Base-by-base conservation (phyloP, 306 rosid species). In the Hippophae rhamnoides region DNA sequence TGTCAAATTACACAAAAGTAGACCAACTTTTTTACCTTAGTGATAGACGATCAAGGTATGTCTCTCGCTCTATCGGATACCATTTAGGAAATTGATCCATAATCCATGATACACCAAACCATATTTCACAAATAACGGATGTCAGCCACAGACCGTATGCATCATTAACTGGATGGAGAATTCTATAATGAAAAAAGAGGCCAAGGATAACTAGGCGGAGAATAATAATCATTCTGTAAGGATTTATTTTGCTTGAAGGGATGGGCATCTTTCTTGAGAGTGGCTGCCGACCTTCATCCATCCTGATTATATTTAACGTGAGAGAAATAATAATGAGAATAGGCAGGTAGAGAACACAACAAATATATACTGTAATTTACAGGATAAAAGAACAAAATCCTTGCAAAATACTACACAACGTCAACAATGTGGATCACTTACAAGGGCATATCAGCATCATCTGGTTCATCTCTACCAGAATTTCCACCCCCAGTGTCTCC, bases 241-340 rank as follows among this genome's bases (percentile, higher is more conserved):
- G 99, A 64, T 89, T 92, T 77, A 92, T 88, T 85, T 76, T 88
- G 99, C 95, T 92, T 26, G 99, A 92, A 59, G 90, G 65, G 54
- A 92, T 64, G 13, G 99, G 94, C 45, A 80, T 23, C 74, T 88
- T 92, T 61, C 99, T 82, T 48, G 99, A 92, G 31, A 92, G 86
- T 12, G 99, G 99, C 69, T 92, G 95, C 76, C 97, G 75, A 57
- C 92, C 99, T 82, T 92, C 99, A 61, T 92, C 99, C 99, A 92
- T 92, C 97, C 99, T 92, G 84, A 68, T 31, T 23, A 67, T 10
- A 77, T 51, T 9, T 52, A 56, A 57, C 13, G 46, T 70, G 38
- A 64, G 9, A 38, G 55, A 14, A 54, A 31, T 4, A 4, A 62
- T 13, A 66, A 69, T 54, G 31, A 40, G 47, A 31, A 31, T 31